Evolutionary conservation across 129 eudicot genomes (phyloP), one percentile per base, ranked within the genome.

Genomic region (Smallanthus sonchifolius): DNA sequence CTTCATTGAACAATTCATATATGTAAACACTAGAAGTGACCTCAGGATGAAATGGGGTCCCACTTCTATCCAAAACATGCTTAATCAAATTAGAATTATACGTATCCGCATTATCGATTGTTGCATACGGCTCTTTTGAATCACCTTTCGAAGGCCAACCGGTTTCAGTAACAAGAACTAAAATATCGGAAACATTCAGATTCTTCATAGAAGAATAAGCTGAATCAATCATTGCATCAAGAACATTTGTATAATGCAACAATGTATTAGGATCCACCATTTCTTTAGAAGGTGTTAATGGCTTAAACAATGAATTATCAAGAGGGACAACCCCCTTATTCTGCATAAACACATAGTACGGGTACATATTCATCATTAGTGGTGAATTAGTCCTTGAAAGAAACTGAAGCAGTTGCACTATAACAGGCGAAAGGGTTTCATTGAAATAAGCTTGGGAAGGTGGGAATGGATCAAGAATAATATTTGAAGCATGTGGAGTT

Each of bases 141-240:
- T 90, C 99, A 24, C 99, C 99, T 70, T 77, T 90, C 3, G 99
- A 94, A 77, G 99, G 99, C 99, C 99, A 91, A 15, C 99, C 97
- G 3, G 97, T 86, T 84, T 90, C 99, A 2, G 84, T 86, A 61
- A 94, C 96, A 43, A 94, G 96, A 64, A 94, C 85, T 6, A 79
- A 7, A 36, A 94, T 93, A 75, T 94, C 99, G 10, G 88, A 81
- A 39, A 91, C 57, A 72, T 94, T 94, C 42, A 94, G 85, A 77
- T 94, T 90, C 74, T 81, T 90, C 96, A 94, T 86, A 0, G 97
- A 94, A 56, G 87, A 85, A 67, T 94, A 94, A 10, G 85, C 97
- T 1, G 97, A 88, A 79, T 94, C 99, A 34, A 94, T 80, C 96
- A 94, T 88, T 45, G 99, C 97, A 80, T 94, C 97, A 49, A 88